A percentile compares a stretch with the other conserved stretches of the same genome.
These are phyloP conservation scores for Arthrobotrys entomopaga DNA, from an alignment of 2,329 filamentous ascomycete genomes.

Conservation along the genomic window DNA sequence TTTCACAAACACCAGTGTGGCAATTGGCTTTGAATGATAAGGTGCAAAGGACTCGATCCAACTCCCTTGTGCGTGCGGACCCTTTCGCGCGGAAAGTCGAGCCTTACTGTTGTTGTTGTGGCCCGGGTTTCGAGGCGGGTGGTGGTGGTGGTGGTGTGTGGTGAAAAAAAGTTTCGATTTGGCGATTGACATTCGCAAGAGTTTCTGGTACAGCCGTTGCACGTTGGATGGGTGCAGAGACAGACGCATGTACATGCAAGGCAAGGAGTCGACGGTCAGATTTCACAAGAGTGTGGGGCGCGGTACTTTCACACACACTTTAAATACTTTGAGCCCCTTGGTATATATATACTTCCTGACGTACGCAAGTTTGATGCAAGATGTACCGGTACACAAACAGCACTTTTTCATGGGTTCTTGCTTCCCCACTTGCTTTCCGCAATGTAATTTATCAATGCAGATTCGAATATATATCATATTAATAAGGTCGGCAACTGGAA, in stretches of 20 bases:
- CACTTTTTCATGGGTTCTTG: background rate
- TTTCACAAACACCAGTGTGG: constrained; percentile 20
- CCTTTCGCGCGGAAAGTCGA: constrained; percentile 43
- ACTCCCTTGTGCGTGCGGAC: constrained; percentile 22
- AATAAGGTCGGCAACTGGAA: constrained; percentile 38
- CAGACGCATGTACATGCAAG: constrained; percentile 42
- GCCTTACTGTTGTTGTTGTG: constrained; percentile 21
- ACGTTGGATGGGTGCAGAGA: constrained; percentile 46
- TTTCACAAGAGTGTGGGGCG: constrained; percentile 13
- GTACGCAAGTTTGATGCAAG: constrained; percentile 10
- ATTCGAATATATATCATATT: too few relatives aligned
- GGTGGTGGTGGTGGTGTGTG: constrained; percentile 20
- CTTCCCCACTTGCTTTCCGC: constrained; percentile 17
- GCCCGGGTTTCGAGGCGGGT: constrained; percentile 20
- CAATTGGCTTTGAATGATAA: constrained; percentile 40
- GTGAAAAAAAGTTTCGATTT: constrained; percentile 26
- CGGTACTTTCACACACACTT: constrained; percentile 20
- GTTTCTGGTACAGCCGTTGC: constrained; percentile 12
- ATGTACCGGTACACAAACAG: constrained; percentile 35
- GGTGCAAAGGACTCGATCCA: constrained; percentile 31
- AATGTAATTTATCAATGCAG: constrained; percentile 32
- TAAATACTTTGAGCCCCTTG: background rate
- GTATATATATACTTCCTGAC: constrained; percentile 10
- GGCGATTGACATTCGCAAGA: constrained; percentile 25
- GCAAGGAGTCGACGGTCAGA: constrained; percentile 30